Percentiles rank a stretch among this genome's conserved stretches.
Conservation (phyloP, 1,284 basidiomycete genomes). For the Pisolithus thermaeus region DNA sequence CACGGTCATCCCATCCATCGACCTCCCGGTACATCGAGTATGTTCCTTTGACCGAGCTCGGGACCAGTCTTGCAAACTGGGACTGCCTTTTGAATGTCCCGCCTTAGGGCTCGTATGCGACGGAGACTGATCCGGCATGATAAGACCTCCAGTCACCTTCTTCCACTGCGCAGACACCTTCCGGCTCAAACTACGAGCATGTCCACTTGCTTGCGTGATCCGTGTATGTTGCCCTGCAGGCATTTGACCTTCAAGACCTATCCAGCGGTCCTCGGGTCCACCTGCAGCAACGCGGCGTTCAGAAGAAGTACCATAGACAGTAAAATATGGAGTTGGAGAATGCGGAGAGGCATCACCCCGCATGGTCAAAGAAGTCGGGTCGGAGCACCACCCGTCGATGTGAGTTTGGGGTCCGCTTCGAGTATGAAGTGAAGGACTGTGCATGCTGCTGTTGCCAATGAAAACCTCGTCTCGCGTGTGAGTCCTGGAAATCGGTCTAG, state of each 20-base stretch:
- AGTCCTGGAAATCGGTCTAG: constrained; percentile 49
- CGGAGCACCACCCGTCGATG: neutral
- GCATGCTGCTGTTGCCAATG: constrained; percentile 2
- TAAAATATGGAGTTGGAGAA: constrained; percentile 42
- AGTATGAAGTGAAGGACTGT: constrained; percentile 10
- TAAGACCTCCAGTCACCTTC: constrained; percentile 21
- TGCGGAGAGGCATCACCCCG: constrained; percentile 12
- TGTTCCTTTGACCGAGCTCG: constrained; percentile 15
- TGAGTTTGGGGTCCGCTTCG: constrained; percentile 9
- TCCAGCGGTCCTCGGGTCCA: constrained; percentile 32
- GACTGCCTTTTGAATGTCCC: constrained; percentile 19
- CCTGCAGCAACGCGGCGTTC: constrained; percentile 42
- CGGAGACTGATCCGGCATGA: constrained; percentile 14
- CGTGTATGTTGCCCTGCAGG: constrained; percentile 2
- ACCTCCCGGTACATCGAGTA: constrained; percentile 6
- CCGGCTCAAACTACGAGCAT: constrained; percentile 15
- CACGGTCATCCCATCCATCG: constrained; percentile 14
- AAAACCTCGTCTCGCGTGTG: constrained; percentile 44
- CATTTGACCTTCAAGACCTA: constrained; percentile 5
- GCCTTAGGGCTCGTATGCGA: neutral
- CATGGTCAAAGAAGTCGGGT: neutral
- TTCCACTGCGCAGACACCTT: constrained; percentile 42
- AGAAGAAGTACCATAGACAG: constrained; percentile 44
- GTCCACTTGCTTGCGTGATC: constrained; percentile 8
- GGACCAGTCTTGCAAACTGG: constrained; percentile 32